These are phyloP conservation scores for Botryotinia globosa DNA, from an alignment of 2,329 filamentous ascomycete species.

Conservation along the genomic window DNA sequence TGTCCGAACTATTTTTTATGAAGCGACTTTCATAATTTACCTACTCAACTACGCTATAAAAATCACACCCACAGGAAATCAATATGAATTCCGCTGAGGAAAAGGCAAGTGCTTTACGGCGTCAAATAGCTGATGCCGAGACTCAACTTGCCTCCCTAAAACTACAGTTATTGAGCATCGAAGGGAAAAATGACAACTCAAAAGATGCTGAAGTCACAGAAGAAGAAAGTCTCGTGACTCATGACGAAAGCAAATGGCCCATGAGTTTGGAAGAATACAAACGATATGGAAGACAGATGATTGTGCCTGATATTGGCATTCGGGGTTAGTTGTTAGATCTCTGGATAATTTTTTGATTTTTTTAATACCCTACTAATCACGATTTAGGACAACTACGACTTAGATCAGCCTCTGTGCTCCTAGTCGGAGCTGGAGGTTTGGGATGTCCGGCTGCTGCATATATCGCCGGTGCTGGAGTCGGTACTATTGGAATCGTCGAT, in stretches of 20 bases:
- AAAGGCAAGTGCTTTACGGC: constrained; percentile 42
- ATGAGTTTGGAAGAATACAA: constrained; percentile 71
- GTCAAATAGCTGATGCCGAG: constrained; percentile 49
- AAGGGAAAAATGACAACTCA: constrained; percentile 14
- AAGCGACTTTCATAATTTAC: constrained; percentile 5
- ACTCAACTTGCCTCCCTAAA: constrained; percentile 47
- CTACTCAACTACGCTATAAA: not conserved
- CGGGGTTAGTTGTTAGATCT: constrained; percentile 50
- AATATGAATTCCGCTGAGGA: constrained; percentile 41
- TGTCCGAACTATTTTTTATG: constrained; percentile 13
- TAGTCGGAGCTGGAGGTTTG: constrained; percentile 85
- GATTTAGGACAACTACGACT: constrained; percentile 70
- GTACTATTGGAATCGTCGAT: constrained; percentile 79
- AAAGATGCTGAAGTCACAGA: not conserved
- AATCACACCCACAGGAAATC: not conserved
- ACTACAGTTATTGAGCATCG: constrained; percentile 43
- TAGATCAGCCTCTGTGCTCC: constrained; percentile 66
- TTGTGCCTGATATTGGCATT: constrained; percentile 77
- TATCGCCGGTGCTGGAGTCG: constrained; percentile 83
- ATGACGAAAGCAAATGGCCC: constrained; percentile 56
- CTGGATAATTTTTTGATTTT: not conserved
- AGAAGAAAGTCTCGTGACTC: constrained; percentile 24
- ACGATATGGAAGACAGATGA: constrained; percentile 87
- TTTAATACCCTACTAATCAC: not conserved
- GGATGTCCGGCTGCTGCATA: constrained; percentile 94